A percentile compares a stretch with the other conserved stretches of the same genome.
Conservation (phyloP, 345 rosid genomes). For the Ricinus communis region DNA sequence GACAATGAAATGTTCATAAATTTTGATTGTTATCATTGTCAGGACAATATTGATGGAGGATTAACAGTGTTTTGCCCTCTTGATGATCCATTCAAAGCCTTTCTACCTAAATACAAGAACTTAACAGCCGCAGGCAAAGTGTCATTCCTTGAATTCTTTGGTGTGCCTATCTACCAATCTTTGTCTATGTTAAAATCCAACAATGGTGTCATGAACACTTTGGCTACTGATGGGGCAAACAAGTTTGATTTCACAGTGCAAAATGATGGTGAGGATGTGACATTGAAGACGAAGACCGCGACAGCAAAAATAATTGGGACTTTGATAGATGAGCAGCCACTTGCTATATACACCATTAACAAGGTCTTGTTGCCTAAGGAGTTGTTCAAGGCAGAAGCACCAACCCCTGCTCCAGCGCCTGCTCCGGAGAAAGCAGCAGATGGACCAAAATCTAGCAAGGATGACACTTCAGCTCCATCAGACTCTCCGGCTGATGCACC, state of each 20-base stretch:
- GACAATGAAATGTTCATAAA: background rate
- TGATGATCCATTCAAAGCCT: conserved; percentile 81
- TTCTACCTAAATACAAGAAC: conserved; percentile 78
- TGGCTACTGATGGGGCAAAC: conserved; percentile 81
- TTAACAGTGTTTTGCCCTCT: conserved; percentile 95
- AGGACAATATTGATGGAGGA: conserved; percentile 81
- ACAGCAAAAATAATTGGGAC: conserved; percentile 70
- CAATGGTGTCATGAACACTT: conserved; percentile 87
- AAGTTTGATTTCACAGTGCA: conserved; percentile 84
- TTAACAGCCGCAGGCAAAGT: conserved; percentile 63
- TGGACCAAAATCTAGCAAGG: conserved; percentile 54
- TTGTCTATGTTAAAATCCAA: conserved; percentile 73
- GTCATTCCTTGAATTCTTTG: conserved; percentile 72
- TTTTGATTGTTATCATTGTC: conserved; percentile 15
- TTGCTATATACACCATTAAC: conserved; percentile 64
- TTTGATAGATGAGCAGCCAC: conserved; percentile 71
- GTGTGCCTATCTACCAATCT: conserved; percentile 71
- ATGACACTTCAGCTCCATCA: conserved; percentile 36
- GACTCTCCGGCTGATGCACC: conserved; percentile 78
- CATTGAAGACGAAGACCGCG: conserved; percentile 65
- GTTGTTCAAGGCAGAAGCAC: conserved; percentile 61
- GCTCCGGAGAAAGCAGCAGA: conserved; percentile 65
- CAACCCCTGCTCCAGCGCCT: conserved; percentile 63
- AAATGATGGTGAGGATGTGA: conserved; percentile 71
- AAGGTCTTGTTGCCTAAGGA: conserved; percentile 79